Evolutionary conservation across 2,329 filamentous ascomycete genomes (phyloP).

Genomic region (Celoporthe dispersa): DNA sequence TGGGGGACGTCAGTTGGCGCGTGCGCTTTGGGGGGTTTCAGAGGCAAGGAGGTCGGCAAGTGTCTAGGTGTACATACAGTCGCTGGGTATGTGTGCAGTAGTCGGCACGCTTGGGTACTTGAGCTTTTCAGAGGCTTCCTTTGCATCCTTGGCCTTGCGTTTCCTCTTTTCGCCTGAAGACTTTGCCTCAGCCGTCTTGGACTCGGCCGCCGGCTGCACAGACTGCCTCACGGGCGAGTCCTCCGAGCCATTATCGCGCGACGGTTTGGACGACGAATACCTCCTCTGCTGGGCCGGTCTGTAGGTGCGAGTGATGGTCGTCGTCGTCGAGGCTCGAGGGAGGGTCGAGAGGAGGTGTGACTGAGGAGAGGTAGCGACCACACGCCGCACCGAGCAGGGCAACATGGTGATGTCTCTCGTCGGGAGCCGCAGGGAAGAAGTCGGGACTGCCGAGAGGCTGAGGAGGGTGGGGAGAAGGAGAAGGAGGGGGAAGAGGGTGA

Average conservation of each 20-base stretch:
- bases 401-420: constrained; percentile 51
- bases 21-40: background rate
- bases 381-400: constrained; percentile 60
- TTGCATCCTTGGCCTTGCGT: constrained; percentile 62
- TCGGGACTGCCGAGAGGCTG: background rate
- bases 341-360: constrained; percentile 49
- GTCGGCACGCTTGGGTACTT: constrained; percentile 75
- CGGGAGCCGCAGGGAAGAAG: background rate
- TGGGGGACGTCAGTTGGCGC: constrained; percentile 25
- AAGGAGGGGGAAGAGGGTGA: background rate
- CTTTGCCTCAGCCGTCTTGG: constrained; percentile 48
- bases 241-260: constrained; percentile 59
- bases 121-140: constrained; percentile 51
- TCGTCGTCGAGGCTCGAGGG: constrained; percentile 43
- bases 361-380: constrained; percentile 52
- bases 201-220: constrained; percentile 52
- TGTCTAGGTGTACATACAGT: constrained; percentile 53
- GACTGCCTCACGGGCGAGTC: constrained; percentile 54
- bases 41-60: background rate
- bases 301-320: constrained; percentile 42
- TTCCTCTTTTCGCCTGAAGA: constrained; percentile 57
- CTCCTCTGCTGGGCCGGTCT: constrained; percentile 55
- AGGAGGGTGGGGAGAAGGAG: background rate
- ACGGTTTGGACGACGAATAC: constrained; percentile 67
- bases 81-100: constrained; percentile 72